phyloP scores from a whole-genome alignment of 345 rosid species.

The Linum trigynum region DNA sequence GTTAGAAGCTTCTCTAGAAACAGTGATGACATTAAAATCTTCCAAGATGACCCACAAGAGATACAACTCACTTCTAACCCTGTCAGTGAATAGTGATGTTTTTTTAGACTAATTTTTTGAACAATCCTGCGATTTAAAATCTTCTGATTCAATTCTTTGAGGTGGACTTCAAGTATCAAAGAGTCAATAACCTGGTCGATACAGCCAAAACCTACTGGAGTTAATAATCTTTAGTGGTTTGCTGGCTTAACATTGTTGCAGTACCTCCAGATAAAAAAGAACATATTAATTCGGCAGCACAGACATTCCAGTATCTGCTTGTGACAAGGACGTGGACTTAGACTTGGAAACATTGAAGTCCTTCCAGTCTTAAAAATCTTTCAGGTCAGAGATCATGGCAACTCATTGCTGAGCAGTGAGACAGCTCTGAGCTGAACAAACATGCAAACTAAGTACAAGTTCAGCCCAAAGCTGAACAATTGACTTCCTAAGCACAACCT shows the following conservation, averaged over 20 bases:
- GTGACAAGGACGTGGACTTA: conserved; percentile 11
- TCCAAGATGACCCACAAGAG: too few relatives aligned
- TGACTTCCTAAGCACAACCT: conserved; percentile 21
- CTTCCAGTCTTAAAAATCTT: conserved; percentile 2
- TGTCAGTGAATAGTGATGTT: too few relatives aligned
- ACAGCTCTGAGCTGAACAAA: conserved; percentile 12
- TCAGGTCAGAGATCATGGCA: conserved; percentile 14
- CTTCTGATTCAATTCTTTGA: too few relatives aligned
- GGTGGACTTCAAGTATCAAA: too few relatives aligned
- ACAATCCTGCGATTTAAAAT: too few relatives aligned
- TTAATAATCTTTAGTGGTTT: too few relatives aligned
- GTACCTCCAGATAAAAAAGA: conserved; percentile 11
- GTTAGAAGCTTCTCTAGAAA: too few relatives aligned
- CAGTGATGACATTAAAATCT: too few relatives aligned
- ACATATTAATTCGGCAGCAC: conserved; percentile 6
- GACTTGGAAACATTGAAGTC: conserved; percentile 6
- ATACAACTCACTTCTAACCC: too few relatives aligned
- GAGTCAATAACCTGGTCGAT: too few relatives aligned
- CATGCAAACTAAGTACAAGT: conserved; percentile 26
- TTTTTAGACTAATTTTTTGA: too few relatives aligned
- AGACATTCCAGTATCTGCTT: conserved; percentile 6
- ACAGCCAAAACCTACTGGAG: too few relatives aligned
- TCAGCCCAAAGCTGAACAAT: conserved; percentile 74
- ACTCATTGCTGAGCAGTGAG: conserved; percentile 7
- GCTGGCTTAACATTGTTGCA: not conserved